Percentiles rank a stretch among this genome's conserved stretches.
phyloP scores from a whole-genome alignment of 116 monocot species.

The Thalassia testudinum region DNA sequence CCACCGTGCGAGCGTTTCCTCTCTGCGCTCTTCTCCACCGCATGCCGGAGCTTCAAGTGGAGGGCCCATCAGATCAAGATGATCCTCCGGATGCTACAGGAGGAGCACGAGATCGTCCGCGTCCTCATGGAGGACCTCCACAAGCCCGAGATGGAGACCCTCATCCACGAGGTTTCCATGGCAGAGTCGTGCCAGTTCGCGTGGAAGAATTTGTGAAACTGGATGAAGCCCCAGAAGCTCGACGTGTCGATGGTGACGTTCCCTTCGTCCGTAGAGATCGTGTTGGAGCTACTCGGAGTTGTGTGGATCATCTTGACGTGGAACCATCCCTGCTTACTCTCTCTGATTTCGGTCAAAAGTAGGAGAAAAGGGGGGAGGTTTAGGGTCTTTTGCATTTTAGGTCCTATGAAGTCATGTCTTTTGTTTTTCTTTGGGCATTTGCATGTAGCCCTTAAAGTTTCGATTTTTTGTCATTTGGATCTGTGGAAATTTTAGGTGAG shows the following conservation, averaged over 20 bases:
- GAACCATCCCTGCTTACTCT: constrained; percentile 81
- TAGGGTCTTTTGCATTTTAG: no score
- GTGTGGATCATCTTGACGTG: constrained; percentile 67
- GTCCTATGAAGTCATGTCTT: no score
- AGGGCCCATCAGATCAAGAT: background rate
- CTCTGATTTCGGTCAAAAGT: no score
- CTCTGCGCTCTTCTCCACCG: no score
- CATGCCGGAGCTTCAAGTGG: no score
- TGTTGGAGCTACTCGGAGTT: constrained; percentile 66
- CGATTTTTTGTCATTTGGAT: no score
- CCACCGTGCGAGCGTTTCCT: constrained; percentile 12
- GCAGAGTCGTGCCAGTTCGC: constrained; percentile 16
- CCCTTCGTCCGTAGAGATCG: constrained; percentile 56
- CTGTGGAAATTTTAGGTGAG: no score
- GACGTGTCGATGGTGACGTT: constrained; percentile 26
- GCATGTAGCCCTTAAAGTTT: no score
- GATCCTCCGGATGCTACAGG: background rate
- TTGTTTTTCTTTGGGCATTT: no score
- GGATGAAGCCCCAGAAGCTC: constrained; percentile 75
- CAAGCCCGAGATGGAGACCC: constrained; percentile 17
- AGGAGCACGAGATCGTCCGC: constrained; percentile 20
- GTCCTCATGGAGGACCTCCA: constrained; percentile 12
- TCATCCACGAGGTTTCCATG: constrained; percentile 14
- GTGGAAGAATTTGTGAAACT: constrained; percentile 33
- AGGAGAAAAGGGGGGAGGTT: no score